phyloP scores from a whole-genome alignment of 495 filamentous ascomycete genomes.

The Talaromyces liani region DNA sequence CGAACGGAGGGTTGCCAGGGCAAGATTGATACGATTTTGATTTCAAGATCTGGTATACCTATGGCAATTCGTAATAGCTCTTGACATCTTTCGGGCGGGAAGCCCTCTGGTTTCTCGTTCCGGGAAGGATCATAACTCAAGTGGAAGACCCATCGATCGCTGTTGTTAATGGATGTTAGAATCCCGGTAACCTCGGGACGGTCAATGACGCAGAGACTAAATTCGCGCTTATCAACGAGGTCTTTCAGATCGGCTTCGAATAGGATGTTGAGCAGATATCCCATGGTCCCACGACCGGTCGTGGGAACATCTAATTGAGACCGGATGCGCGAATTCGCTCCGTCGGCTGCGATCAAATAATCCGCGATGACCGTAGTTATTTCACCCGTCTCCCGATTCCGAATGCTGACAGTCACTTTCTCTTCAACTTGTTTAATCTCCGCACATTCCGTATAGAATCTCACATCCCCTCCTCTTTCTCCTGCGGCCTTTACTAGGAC shows the following conservation, averaged over 20 bases:
- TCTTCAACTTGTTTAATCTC: conserved; percentile 9
- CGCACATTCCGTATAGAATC: conserved; percentile 11
- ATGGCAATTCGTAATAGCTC: conserved; percentile 15
- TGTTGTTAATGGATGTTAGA: conserved; percentile 25
- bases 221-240: conserved; percentile 19
- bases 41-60: conserved; percentile 14
- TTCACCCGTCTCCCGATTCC: conserved; percentile 12
- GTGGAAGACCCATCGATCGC: conserved; percentile 21
- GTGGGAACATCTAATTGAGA: conserved; percentile 10
- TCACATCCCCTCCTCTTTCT: conserved; percentile 15
- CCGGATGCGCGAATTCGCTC: conserved; percentile 13
- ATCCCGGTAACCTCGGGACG: conserved; percentile 17
- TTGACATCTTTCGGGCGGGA: conserved; percentile 14
- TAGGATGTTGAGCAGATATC: conserved; percentile 23
- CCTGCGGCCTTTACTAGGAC: conserved; percentile 12
- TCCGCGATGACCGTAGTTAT: conserved; percentile 8
- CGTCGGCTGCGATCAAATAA: conserved; percentile 15
- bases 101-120: conserved; percentile 14
- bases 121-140: conserved; percentile 15
- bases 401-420: conserved; percentile 11
- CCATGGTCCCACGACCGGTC: conserved; percentile 17
- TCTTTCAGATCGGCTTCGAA: conserved; percentile 18
- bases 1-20: conserved; percentile 15
- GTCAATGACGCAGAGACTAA: conserved; percentile 16
- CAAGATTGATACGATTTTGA: conserved; percentile 13